These are phyloP conservation scores for Dothideomycetidae sp. DNA, from an alignment of 2,329 filamentous ascomycete genomes.

Conservation along the genomic window DNA sequence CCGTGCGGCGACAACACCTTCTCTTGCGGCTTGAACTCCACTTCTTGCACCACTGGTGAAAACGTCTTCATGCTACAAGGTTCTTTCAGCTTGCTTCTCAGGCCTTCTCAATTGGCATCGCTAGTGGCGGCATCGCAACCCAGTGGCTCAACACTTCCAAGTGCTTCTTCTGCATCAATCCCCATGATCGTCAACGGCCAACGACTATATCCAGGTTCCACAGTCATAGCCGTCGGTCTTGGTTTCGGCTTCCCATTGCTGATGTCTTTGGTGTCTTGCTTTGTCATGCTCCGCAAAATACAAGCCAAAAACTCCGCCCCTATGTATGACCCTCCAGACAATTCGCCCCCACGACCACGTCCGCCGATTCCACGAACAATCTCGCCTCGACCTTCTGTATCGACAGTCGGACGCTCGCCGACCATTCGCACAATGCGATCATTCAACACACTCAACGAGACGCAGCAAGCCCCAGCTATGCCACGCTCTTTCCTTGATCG, in stretches of 20 bases:
- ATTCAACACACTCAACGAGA: slow-evolving; percentile 7
- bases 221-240: slow-evolving; percentile 18
- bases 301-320: slow-evolving; percentile 16
- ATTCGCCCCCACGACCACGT: slow-evolving; percentile 7
- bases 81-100: slow-evolving; percentile 15
- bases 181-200: slow-evolving; percentile 15
- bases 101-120: slow-evolving; percentile 18
- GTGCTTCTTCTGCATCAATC: slow-evolving; percentile 5
- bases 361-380: slow-evolving; percentile 3
- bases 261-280: slow-evolving; percentile 15
- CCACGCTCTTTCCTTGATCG: slow-evolving; percentile 13
- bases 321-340: slow-evolving; percentile 22
- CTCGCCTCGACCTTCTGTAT: slow-evolving; percentile 11
- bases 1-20: slow-evolving; percentile 17
- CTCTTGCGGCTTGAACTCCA: slow-evolving; percentile 18
- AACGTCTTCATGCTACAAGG: slow-evolving; percentile 17
- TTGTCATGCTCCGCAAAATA: slow-evolving; percentile 15
- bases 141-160: slow-evolving; percentile 9
- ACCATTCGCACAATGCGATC: slow-evolving; percentile 9
- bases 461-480: slow-evolving; percentile 9
- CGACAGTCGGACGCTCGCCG: slow-evolving; percentile 14
- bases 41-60: slow-evolving; percentile 14
- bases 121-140: slow-evolving; percentile 15
- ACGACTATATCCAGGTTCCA: slow-evolving; percentile 7
- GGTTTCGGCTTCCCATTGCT: slow-evolving; percentile 19